Percentiles rank a stretch among this genome's conserved stretches.
Evolutionary conservation across 2,329 filamentous ascomycete species (phyloP).

Genomic region (Aspergillus brasiliensis): DNA sequence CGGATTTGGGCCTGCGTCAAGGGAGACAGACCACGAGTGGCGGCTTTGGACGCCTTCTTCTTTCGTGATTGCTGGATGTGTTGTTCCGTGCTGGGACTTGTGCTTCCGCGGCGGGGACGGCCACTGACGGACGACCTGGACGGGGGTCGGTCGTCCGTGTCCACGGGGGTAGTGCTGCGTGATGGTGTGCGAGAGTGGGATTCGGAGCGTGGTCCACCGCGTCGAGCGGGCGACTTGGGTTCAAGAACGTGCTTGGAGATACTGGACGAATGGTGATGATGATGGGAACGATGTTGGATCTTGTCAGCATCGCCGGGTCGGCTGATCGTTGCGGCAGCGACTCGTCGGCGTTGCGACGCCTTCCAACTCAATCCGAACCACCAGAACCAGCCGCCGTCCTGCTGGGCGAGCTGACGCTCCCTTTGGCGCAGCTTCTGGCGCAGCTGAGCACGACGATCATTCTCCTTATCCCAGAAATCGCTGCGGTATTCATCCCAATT

Average conservation of each 20-base stretch:
- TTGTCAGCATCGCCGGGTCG: slow-evolving; percentile 32
- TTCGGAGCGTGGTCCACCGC: slow-evolving; percentile 37
- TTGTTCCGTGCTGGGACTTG: slow-evolving; percentile 27
- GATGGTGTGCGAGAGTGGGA: slow-evolving; percentile 47
- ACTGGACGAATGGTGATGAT: slow-evolving; percentile 29
- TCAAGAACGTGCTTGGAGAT: slow-evolving; percentile 33
- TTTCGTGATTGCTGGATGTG: slow-evolving; percentile 33
- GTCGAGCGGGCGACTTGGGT: slow-evolving; percentile 31
- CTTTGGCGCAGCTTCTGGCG: slow-evolving; percentile 69
- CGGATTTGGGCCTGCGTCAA: slow-evolving; percentile 42
- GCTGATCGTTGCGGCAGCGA: slow-evolving; percentile 31
- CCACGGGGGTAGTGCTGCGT: slow-evolving; percentile 43
- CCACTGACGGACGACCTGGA: slow-evolving; percentile 34
- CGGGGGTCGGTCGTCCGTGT: slow-evolving; percentile 41
- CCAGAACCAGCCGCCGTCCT: slow-evolving; percentile 76
- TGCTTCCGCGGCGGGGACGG: slow-evolving; percentile 40
- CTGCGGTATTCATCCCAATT: slow-evolving; percentile 95
- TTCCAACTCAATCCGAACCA: slow-evolving; percentile 68
- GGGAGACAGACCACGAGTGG: slow-evolving; percentile 36
- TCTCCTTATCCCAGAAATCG: slow-evolving; percentile 97
- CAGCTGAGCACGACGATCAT: slow-evolving; percentile 78
- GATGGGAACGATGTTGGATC: slow-evolving; percentile 29
- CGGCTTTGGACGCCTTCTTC: slow-evolving; percentile 34
- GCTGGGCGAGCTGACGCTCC: slow-evolving; percentile 67
- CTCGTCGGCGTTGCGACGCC: slow-evolving; percentile 33